Conservation (phyloP, 768 basidiomycete genomes). For the Boletus sp. region DNA sequence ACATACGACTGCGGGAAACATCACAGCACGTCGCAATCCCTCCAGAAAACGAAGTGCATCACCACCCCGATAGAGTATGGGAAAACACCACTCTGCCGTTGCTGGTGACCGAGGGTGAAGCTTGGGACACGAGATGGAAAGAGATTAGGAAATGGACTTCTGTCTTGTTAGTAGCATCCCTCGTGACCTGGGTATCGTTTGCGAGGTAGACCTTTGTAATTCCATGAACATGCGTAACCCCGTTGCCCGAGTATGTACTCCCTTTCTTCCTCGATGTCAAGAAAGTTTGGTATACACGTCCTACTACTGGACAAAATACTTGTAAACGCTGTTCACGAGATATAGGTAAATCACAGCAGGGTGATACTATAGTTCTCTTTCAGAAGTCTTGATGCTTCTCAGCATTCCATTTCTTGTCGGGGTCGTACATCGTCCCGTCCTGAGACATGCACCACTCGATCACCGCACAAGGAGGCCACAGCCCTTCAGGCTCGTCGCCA, state of each 20-base stretch:
- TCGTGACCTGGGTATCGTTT: conserved; percentile 31
- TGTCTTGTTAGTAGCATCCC: conserved; percentile 21
- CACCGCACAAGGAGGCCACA: conserved; percentile 55
- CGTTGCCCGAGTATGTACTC: too few species aligned
- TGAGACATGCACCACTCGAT: conserved; percentile 57
- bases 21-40: not conserved
- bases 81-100: not conserved
- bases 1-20: not conserved
- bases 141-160: conserved; percentile 31
- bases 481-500: conserved; percentile 61
- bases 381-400: conserved; percentile 8
- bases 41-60: not conserved
- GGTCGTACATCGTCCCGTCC: conserved; percentile 49
- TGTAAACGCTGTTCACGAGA: not conserved
- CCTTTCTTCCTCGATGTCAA: not conserved
- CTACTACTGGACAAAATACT: not conserved
- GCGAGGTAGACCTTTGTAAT: conserved; percentile 9
- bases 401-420: conserved; percentile 26
- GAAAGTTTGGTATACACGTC: not conserved
- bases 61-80: not conserved
- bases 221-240: not conserved
- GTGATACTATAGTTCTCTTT: not conserved
- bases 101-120: not conserved
- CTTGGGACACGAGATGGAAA: conserved; percentile 23
- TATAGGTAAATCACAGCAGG: not conserved